These are phyloP conservation scores for Aphanomyces cochlioides DNA, from an alignment of 352 stramenopile genomes.

Conservation along the genomic window DNA sequence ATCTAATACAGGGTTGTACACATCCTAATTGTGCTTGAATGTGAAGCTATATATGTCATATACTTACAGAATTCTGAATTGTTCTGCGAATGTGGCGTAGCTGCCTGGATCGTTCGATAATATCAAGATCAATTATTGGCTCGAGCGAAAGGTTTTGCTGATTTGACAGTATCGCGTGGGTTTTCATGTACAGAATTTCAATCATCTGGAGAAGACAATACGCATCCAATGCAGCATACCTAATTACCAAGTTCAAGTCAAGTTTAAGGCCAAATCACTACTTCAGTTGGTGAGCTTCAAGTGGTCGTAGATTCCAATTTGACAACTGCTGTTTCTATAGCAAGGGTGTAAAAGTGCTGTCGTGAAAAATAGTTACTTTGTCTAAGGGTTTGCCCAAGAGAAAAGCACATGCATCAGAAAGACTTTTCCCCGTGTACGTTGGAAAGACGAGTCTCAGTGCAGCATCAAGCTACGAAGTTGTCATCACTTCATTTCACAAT, in stretches of 20 bases:
- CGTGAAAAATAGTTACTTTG: constrained; percentile 11
- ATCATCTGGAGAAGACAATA: constrained; percentile 55
- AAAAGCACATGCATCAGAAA: constrained; percentile 18
- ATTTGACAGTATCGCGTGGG: too few relatives aligned
- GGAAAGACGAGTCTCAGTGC: background rate
- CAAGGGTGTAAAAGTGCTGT: background rate
- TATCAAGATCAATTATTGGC: background rate
- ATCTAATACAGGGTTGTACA: background rate
- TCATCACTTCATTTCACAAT: background rate
- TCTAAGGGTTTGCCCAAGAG: constrained; percentile 15
- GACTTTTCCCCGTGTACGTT: constrained; percentile 17
- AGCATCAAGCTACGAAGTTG: constrained; percentile 3
- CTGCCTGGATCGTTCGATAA: background rate
- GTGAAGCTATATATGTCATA: too few relatives aligned
- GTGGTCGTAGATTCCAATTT: constrained; percentile 35
- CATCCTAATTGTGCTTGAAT: background rate
- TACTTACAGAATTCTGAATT: background rate
- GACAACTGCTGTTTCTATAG: constrained; percentile 21
- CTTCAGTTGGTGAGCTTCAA: constrained; percentile 45
- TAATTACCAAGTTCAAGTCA: background rate
- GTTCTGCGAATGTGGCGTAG: background rate
- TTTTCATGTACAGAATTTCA: constrained; percentile 42
- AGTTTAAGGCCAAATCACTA: background rate
- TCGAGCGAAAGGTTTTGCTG: too few relatives aligned
- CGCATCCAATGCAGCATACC: constrained; percentile 62